These are phyloP conservation scores for Suhomyces prunicola DNA, from an alignment of 805 yeast genomes.

Conservation along the genomic window DNA sequence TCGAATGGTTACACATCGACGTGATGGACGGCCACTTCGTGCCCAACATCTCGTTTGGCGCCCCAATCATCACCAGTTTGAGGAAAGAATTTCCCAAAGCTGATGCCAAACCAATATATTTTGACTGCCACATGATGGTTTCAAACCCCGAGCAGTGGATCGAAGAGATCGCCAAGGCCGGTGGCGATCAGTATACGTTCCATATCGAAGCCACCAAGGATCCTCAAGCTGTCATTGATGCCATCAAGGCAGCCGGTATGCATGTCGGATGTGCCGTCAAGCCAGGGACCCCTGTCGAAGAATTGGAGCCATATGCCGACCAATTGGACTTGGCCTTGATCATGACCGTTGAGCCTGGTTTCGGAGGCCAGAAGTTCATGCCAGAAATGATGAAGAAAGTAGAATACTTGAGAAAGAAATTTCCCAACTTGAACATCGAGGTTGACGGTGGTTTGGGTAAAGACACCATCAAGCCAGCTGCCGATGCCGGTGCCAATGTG, in stretches of 20 bases:
- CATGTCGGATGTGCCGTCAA: conserved; percentile 92
- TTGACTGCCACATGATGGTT: conserved; percentile 99
- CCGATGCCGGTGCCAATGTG: conserved; percentile 97
- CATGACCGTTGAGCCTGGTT: conserved; percentile 99
- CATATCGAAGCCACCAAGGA: conserved; percentile 90
- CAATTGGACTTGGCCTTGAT: conserved; percentile 90
- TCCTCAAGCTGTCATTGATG: conserved; percentile 68
- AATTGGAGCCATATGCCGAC: conserved; percentile 68
- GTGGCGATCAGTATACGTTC: conserved; percentile 95
- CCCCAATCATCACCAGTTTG: conserved; percentile 78
- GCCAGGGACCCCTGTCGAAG: conserved; percentile 89
- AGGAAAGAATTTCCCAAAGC: conserved; percentile 74
- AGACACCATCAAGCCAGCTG: conserved; percentile 81
- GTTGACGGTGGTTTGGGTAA: conserved; percentile 96
- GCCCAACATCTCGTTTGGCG: conserved; percentile 93
- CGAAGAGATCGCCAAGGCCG: conserved; percentile 83
- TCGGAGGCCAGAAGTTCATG: conserved; percentile 98
- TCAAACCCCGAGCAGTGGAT: conserved; percentile 92
- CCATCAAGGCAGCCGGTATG: conserved; percentile 79
- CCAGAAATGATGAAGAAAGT: conserved; percentile 96
- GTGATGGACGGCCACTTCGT: conserved; percentile 99
- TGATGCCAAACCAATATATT: conserved; percentile 48
- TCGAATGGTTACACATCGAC: conserved; percentile 97
- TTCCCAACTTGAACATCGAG: conserved; percentile 81
- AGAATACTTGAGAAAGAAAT: conserved; percentile 63